These are phyloP conservation scores for Aspergillus udagawae DNA, from an alignment of 2,329 filamentous ascomycete genomes.

Conservation along the genomic window DNA sequence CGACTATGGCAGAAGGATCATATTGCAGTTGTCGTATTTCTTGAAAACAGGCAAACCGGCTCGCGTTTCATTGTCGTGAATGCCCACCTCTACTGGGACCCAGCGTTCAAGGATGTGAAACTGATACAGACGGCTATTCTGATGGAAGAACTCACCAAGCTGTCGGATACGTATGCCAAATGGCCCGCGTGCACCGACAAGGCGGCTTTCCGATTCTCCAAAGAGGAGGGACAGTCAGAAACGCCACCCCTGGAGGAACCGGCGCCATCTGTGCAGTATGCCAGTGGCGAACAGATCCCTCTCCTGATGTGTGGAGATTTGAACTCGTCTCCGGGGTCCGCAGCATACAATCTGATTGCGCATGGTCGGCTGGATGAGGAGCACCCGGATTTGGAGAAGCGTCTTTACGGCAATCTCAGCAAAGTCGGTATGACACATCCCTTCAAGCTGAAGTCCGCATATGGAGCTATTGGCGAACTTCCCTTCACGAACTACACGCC, in stretches of 20 bases:
- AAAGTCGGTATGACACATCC: conserved; percentile 89
- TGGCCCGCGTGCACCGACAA: conserved; percentile 81
- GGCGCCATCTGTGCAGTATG: conserved; percentile 80
- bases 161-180: conserved; percentile 79
- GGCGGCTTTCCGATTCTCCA: conserved; percentile 48
- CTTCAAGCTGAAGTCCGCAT: conserved; percentile 89
- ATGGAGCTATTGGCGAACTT: conserved; percentile 78
- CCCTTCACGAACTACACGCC: conserved; percentile 97
- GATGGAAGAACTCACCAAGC: conserved; percentile 84
- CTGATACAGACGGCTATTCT: conserved; percentile 92
- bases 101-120: conserved; percentile 87
- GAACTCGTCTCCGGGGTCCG: conserved; percentile 83
- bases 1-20: conserved; percentile 98
- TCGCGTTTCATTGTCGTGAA: conserved; percentile 89
- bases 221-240: conserved; percentile 45
- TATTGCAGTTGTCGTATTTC: conserved; percentile 85
- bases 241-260: conserved; percentile 54
- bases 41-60: conserved; percentile 89
- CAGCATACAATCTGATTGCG: conserved; percentile 85
- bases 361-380: conserved; percentile 72
- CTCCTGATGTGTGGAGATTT: conserved; percentile 92
- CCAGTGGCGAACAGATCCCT: conserved; percentile 81
- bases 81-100: conserved; percentile 93
- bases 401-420: conserved; percentile 91
- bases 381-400: conserved; percentile 73